Base-by-base conservation (phyloP, 352 stramenopile genomes). In the Pythium aquatile region DNA sequence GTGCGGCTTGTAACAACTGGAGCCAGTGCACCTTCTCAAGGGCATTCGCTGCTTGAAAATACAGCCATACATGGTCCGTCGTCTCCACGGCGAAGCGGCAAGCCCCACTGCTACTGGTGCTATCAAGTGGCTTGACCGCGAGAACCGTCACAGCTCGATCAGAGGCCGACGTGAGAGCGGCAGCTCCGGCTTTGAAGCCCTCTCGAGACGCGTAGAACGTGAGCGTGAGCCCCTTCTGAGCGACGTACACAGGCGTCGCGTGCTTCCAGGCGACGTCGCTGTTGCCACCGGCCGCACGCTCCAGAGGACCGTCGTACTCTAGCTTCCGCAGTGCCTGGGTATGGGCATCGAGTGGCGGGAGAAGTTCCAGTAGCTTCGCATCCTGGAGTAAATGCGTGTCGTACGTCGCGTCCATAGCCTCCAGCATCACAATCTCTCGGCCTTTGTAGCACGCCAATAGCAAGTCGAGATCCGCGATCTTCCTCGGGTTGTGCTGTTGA, bases 171-270 rank as follows among this genome's bases (percentile, higher is more conserved):
- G 37, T 59, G 33, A 61, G 67, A 1, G 68, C 55, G 1, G 61
- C 30, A 6, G 73, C 61, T 0, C 75, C 76, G 20, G 72, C 66
- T 33, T 89, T 88, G 39, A 83, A 90, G 0, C 74, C 76, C 33
- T 93, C 84, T 4, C 81, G 72, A 1, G 79, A 79, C 1, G 77
- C 78, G 58, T 83, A 87, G 24, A 91, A 83, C 1, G 70, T 65
- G 11, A 91, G 52, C 13, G 57, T 68, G 11, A 91, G 72, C 0
- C 58, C 73, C n/a, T 79, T 71, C 16, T 85, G 59, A 2, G 68
- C 73, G 3, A 88, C 75, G 47, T 90, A 82, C 6, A 88, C 70
- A 0, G 28, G 70, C 61, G 86, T 70, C 0, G 66, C 61, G 14
- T 72, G 72, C 14, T 69, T 73, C 76, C 77, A 89, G 0, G 66